phyloP scores from a whole-genome alignment of 129 eudicot species.

The Lonicera japonica region DNA sequence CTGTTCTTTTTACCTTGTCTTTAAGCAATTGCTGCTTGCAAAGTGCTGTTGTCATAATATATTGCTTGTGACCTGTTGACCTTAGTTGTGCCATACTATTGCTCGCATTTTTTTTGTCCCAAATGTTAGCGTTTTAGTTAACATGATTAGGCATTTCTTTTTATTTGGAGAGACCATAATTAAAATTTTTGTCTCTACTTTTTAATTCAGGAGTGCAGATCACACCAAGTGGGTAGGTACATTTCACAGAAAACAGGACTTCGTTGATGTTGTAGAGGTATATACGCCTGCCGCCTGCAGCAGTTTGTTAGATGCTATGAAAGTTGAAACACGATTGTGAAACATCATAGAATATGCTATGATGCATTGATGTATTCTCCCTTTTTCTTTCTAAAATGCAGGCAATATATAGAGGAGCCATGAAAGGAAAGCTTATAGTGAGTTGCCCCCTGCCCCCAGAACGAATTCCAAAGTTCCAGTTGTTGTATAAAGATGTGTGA shows the following conservation, averaged over 20 bases:
- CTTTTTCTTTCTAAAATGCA: conserved; percentile 37
- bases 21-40: too few species aligned
- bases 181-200: background rate
- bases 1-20: too few species aligned
- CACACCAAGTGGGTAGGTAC: conserved; percentile 96
- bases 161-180: background rate
- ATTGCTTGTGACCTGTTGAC: background rate
- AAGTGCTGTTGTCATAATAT: too few species aligned
- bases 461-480: conserved; percentile 83
- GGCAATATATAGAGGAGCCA: conserved; percentile 98
- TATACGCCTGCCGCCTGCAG: conserved; percentile 28
- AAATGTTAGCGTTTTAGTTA: background rate
- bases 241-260: conserved; percentile 82
- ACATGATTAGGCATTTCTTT: background rate
- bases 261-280: conserved; percentile 95
- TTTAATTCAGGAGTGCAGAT: conserved; percentile 77
- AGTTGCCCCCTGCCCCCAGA: conserved; percentile 90
- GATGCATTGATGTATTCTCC: background rate
- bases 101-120: background rate
- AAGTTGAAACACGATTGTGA: too few species aligned
- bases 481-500: conserved; percentile 75
- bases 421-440: conserved; percentile 95
- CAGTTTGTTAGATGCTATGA: background rate
- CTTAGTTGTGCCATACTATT: background rate
- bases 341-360: too few species aligned